phyloP scores from a whole-genome alignment of 1,284 basidiomycete species.

The Sparassis latifolia region DNA sequence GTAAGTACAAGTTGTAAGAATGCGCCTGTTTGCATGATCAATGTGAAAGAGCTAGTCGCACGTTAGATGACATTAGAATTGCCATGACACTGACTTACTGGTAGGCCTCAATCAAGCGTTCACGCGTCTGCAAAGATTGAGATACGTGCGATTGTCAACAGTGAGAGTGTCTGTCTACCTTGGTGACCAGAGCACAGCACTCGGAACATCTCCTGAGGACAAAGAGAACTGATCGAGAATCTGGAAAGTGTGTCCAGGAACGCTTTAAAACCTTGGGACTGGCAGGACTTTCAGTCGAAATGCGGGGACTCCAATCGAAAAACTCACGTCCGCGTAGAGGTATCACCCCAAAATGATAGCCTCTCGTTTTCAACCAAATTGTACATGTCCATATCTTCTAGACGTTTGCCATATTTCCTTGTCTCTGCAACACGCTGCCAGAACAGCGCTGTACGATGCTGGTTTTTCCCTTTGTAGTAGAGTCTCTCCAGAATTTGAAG shows the following conservation, averaged over 20 bases:
- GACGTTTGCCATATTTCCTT: slow-evolving; percentile 45
- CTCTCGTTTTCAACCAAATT: slow-evolving; percentile 42
- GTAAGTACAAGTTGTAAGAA: slow-evolving; percentile 62
- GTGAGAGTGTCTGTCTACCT: slow-evolving; percentile 29
- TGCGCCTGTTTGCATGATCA: slow-evolving; percentile 63
- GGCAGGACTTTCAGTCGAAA: slow-evolving; percentile 3
- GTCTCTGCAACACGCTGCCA: slow-evolving; percentile 63
- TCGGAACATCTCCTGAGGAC: slow-evolving; percentile 30
- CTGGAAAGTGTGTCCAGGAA: slow-evolving; percentile 56
- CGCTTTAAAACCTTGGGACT: slow-evolving; percentile 47
- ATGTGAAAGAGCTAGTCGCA: slow-evolving; percentile 43
- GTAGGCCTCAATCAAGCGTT: slow-evolving; percentile 41
- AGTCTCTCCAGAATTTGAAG: slow-evolving; percentile 56
- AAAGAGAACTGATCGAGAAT: slow-evolving; percentile 26
- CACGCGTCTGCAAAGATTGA: slow-evolving; percentile 37
- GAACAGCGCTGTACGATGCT: slow-evolving; percentile 66
- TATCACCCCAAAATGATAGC: slow-evolving; percentile 50
- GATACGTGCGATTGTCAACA: neutral
- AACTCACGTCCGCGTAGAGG: slow-evolving; percentile 36
- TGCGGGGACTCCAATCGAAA: neutral
- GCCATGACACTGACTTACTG: slow-evolving; percentile 29
- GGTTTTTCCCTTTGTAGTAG: slow-evolving; percentile 76
- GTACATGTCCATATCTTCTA: slow-evolving; percentile 38
- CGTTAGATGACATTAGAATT: no score
- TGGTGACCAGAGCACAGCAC: slow-evolving; percentile 33